Conservation (phyloP, 768 basidiomycete genomes). For the Cystofilobasidium macerans region DNA sequence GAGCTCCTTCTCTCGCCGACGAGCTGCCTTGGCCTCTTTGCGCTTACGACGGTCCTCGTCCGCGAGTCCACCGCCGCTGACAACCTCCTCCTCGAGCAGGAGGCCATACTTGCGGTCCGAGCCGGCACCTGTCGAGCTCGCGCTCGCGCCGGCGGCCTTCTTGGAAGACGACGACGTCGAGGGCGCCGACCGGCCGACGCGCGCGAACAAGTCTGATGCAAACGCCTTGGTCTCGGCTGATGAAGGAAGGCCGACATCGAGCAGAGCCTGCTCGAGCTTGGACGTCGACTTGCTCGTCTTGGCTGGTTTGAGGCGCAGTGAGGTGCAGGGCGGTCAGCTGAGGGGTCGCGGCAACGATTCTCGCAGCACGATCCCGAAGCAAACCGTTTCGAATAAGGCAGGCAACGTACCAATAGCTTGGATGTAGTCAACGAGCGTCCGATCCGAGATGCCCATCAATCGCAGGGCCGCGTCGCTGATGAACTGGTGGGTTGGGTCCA, state of each 20-base stretch:
- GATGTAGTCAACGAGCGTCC: slow-evolving; percentile 21
- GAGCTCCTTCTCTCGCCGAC: slow-evolving; percentile 28
- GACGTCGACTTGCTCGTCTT: slow-evolving; percentile 49
- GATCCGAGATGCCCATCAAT: slow-evolving; percentile 23
- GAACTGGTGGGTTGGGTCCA: slow-evolving; percentile 22
- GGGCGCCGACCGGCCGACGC: slow-evolving; percentile 40
- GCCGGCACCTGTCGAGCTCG: slow-evolving; percentile 35
- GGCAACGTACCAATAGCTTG: slow-evolving; percentile 20
- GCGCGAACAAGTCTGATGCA: slow-evolving; percentile 33
- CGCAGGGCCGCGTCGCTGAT: slow-evolving; percentile 18
- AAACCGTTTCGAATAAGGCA: no score
- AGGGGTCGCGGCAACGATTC: no score
- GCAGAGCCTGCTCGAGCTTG: slow-evolving; percentile 38
- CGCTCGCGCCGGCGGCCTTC: slow-evolving; percentile 50
- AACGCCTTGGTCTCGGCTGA: not conserved
- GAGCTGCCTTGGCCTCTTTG: slow-evolving; percentile 23
- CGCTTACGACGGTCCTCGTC: slow-evolving; percentile 36
- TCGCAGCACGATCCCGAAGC: no score
- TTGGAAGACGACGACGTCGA: slow-evolving; percentile 41
- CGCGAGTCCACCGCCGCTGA: slow-evolving; percentile 34
- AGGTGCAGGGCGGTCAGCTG: no score
- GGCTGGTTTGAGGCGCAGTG: not conserved
- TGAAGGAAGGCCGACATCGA: not conserved
- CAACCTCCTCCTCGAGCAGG: slow-evolving; percentile 64
- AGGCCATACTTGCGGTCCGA: slow-evolving; percentile 65